Conservation (phyloP, 495 filamentous ascomycete species). For the Penicillium atrosanguineum region DNA sequence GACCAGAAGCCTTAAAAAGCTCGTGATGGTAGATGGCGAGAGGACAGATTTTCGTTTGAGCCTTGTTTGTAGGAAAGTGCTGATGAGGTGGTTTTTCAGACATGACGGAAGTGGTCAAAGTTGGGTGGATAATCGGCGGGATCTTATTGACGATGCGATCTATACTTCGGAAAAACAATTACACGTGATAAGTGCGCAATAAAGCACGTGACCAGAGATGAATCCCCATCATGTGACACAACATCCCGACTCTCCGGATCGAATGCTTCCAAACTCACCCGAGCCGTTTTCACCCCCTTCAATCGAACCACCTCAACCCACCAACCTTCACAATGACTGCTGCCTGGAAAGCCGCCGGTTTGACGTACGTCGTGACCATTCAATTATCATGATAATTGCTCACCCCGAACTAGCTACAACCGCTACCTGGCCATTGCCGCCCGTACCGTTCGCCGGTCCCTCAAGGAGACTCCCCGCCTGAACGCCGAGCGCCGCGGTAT, state of each 20-base stretch:
- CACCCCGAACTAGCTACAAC: conserved; percentile 47
- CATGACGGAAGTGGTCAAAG: too few relatives aligned
- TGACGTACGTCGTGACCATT: conserved; percentile 65
- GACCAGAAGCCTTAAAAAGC: too few relatives aligned
- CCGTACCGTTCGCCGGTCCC: conserved; percentile 69
- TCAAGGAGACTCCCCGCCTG: conserved; percentile 90
- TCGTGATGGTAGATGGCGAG: too few relatives aligned
- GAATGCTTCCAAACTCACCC: conserved; percentile 37
- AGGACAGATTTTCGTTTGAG: too few relatives aligned
- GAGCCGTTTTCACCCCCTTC: conserved; percentile 32
- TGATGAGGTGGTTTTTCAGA: too few relatives aligned
- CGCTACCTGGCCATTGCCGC: conserved; percentile 56
- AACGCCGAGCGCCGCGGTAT: conserved; percentile 84
- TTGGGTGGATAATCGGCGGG: neutral
- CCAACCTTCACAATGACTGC: conserved; percentile 80
- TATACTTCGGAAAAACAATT: neutral
- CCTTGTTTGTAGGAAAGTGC: too few relatives aligned
- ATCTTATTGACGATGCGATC: neutral
- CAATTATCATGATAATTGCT: conserved; percentile 18
- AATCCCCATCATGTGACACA: conserved; percentile 33
- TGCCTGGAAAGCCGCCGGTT: conserved; percentile 96
- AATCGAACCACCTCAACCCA: conserved; percentile 26
- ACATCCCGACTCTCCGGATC: conserved; percentile 44
- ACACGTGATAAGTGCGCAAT: conserved; percentile 6
- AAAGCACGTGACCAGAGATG: neutral